Conservation (phyloP, 352 stramenopile genomes). For the Globisporangium abappressorium region DNA sequence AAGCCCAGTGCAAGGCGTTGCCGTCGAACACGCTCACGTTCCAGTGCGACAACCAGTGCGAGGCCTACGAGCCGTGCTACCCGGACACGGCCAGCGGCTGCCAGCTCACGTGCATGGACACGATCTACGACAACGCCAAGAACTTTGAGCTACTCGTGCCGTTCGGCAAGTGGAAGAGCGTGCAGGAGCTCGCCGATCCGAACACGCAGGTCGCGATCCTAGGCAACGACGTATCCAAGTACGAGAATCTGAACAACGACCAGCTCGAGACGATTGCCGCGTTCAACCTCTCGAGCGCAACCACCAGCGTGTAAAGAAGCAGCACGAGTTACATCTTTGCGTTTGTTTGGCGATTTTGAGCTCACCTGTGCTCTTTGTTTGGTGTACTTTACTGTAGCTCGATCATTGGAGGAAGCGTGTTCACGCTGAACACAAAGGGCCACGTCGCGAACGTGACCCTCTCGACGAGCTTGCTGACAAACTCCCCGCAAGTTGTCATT, state of each 20-base stretch:
- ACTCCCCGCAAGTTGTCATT: not conserved
- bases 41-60: conserved; percentile 5
- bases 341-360: too few species aligned
- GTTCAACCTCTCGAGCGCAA: not conserved
- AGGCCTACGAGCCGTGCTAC: conserved; percentile 1
- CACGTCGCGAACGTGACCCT: not conserved
- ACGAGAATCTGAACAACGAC: not conserved
- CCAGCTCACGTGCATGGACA: not conserved
- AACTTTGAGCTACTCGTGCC: conserved; percentile 2
- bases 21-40: conserved; percentile 5
- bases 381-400: not conserved
- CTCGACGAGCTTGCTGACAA: not conserved
- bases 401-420: not conserved
- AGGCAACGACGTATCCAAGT: not conserved
- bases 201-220: not conserved
- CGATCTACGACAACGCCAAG: not conserved
- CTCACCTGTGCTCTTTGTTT: too few species aligned
- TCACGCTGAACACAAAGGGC: not conserved
- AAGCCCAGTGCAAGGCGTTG: not conserved
- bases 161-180: conserved; percentile 7
- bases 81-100: not conserved
- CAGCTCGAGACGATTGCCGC: not conserved
- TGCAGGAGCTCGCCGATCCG: not conserved
- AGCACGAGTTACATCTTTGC: too few species aligned
- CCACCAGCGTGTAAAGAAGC: not conserved